phyloP scores from a whole-genome alignment of 306 rosid genomes.

The Parietaria judaica region DNA sequence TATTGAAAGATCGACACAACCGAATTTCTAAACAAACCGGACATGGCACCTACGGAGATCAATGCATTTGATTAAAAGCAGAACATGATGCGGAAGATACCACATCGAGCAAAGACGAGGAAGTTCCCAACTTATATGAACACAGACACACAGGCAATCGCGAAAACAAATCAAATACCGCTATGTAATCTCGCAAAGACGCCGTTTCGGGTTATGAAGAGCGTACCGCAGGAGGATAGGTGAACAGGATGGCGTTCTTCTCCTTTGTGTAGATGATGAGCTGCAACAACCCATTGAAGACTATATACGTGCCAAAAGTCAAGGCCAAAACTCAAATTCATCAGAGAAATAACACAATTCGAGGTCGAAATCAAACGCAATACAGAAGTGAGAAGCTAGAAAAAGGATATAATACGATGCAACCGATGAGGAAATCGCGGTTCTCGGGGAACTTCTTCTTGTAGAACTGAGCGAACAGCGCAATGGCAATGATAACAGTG shows the following conservation, averaged over 20 bases:
- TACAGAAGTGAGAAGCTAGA: too few species aligned
- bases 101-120: background rate
- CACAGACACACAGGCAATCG: too few species aligned
- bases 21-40: background rate
- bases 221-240: constrained; percentile 74
- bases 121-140: background rate
- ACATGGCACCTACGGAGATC: too few species aligned
- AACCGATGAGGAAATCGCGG: constrained; percentile 62
- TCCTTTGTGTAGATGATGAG: constrained; percentile 74
- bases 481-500: constrained; percentile 58
- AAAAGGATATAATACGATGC: constrained; percentile 83
- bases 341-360: background rate
- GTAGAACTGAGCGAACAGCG: constrained; percentile 88
- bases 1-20: background rate
- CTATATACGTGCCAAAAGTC: constrained; percentile 67
- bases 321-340: constrained; percentile 38
- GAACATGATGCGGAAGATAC: too few species aligned
- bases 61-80: too few species aligned
- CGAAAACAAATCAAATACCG: too few species aligned
- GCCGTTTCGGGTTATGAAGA: background rate
- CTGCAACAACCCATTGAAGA: constrained; percentile 75
- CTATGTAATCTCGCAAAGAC: background rate
- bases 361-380: background rate
- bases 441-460: constrained; percentile 92
- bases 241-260: constrained; percentile 84